Evolutionary conservation across 2,329 filamentous ascomycete genomes (phyloP), one percentile per base, ranked within the genome.

Genomic region (Stachybotrys chartarum): DNA sequence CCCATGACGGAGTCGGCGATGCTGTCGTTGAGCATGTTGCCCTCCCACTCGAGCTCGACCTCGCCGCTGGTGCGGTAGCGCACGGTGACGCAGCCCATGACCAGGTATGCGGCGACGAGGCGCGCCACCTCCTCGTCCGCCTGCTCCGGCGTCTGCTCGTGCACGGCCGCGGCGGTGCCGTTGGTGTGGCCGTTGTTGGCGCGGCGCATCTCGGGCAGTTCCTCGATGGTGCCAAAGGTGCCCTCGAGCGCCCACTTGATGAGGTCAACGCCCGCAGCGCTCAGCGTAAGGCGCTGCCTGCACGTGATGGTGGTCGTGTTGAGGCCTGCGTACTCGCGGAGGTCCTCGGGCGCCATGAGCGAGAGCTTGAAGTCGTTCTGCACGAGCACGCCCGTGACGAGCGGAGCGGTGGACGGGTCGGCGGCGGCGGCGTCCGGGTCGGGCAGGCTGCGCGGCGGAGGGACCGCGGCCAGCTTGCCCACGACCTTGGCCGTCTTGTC

Each of bases 281-380:
- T 91, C 10, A 99, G 82, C 0, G 85, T 93, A 58, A 99, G 82
- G 57, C 91, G 88, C 71, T 99, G 93, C 64, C 91, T 91, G 77
- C 94, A 99, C 16, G 87, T 84, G 56, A 99, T 93, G 1, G 90
- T 96, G 0, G 94, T 97, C 0, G 94, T 97, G 3, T 91, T 97
- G 32, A 99, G 77, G n/a, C 94, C 94, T 0, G 94, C 94, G 68
- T 96, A 99, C 72, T 99, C 94, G 58, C 91, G 86, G 39, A 99
- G 78, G 68, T 99, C 94, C 64, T 97, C 94, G 0, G 94, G 92
- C 1, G 92, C 92, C 93, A 99, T 97, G 39, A 99, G 79, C 0
- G 90, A 95, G 67, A 99, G 84, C 70, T 97, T 96, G 72, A 99
- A 97, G 69, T 97, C 94, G 69, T 96, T 97, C 63, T 97, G 93